Evolutionary conservation across 306 rosid genomes (phyloP).

Genomic region (Vigna radiata): DNA sequence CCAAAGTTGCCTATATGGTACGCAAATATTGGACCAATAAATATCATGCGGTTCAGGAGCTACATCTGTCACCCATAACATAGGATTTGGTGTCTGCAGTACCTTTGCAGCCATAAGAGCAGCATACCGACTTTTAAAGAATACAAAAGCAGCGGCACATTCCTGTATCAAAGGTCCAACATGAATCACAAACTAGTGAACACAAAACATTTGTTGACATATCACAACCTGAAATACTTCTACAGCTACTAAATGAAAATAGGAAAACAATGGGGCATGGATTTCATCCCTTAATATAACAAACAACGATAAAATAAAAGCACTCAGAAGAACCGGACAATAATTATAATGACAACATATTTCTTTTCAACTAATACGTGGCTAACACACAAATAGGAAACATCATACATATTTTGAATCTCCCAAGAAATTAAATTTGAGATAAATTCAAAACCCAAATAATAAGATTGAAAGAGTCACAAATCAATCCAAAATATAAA

Average conservation of each 20-base stretch:
- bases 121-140: constrained; percentile 93
- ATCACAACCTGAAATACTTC: constrained; percentile 31
- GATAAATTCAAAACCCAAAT: constrained; percentile 20
- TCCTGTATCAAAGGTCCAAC: constrained; percentile 61
- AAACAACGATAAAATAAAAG: constrained; percentile 16
- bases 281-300: constrained; percentile 17
- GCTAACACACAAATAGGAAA: constrained; percentile 8
- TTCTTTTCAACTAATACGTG: not conserved
- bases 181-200: constrained; percentile 33
- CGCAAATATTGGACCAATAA: constrained; percentile 91
- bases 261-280: constrained; percentile 18
- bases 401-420: constrained; percentile 31
- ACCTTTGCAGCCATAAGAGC: constrained; percentile 69
- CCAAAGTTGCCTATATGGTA: constrained; percentile 93
- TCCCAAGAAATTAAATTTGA: constrained; percentile 24
- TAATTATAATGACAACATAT: constrained; percentile 2
- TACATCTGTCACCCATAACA: constrained; percentile 86
- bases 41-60: constrained; percentile 96
- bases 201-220: constrained; percentile 28
- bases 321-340: constrained; percentile 11
- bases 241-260: constrained; percentile 30
- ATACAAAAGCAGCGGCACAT: constrained; percentile 91
- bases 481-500: constrained; percentile 14
- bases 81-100: constrained; percentile 91
- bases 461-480: not conserved